These are phyloP conservation scores for Aphanocladium album DNA, from an alignment of 2,329 filamentous ascomycete species.

Conservation along the genomic window DNA sequence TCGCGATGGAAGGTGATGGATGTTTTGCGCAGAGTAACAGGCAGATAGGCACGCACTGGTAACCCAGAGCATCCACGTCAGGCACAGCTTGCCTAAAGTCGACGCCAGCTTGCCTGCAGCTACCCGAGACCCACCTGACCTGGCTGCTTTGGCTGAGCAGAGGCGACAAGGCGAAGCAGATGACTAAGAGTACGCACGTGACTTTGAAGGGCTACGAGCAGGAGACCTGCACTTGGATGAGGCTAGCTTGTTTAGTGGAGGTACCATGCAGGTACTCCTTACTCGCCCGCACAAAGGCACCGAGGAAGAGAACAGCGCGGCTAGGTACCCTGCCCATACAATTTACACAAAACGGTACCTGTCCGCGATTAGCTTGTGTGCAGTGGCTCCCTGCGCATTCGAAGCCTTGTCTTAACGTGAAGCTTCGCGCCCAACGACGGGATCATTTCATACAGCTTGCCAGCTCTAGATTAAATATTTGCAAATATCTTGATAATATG, in stretches of 20 bases:
- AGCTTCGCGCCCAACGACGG: background rate
- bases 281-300: background rate
- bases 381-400: background rate
- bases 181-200: conserved; percentile 2
- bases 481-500: background rate
- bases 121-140: conserved; percentile 5
- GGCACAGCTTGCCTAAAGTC: conserved; percentile 34
- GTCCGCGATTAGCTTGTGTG: background rate
- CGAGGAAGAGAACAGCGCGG: no score
- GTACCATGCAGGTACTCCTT: conserved; percentile 1
- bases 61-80: conserved; percentile 34
- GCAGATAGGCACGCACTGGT: conserved; percentile 23
- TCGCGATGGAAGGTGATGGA: conserved; percentile 16
- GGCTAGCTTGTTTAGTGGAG: background rate
- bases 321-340: background rate
- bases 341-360: background rate
- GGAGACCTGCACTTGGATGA: background rate
- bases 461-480: background rate
- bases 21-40: conserved; percentile 23
- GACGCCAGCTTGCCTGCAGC: background rate
- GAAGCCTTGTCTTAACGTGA: background rate
- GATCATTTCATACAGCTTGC: background rate
- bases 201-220: background rate
- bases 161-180: background rate
- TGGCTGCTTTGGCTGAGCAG: background rate